Evolutionary conservation across 2,329 filamentous ascomycete genomes (phyloP).

Genomic region (Pseudogymnoascus sp.): DNA sequence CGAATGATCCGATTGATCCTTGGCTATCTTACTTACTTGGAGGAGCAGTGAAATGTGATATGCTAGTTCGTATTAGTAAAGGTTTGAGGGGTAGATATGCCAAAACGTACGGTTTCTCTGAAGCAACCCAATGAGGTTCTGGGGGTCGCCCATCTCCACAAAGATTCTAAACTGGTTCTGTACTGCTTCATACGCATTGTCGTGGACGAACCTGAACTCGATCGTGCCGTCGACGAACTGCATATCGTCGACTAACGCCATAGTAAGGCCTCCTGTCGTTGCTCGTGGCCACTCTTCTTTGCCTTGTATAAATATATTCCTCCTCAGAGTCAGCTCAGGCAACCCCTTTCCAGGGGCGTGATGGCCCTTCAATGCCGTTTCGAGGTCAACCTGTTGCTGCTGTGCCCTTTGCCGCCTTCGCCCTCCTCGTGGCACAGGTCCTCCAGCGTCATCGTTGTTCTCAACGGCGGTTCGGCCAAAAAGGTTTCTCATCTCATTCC

Average conservation of each 20-base stretch:
- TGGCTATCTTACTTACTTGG: conserved; percentile 85
- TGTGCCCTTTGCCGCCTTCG: conserved; percentile 34
- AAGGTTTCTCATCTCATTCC: conserved; percentile 80
- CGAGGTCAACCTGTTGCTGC: conserved; percentile 34
- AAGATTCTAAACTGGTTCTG: conserved; percentile 69
- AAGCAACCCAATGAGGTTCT: conserved; percentile 70
- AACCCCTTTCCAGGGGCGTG: conserved; percentile 45
- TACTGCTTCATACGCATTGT: conserved; percentile 60
- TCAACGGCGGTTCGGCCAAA: conserved; percentile 59
- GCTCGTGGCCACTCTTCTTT: conserved; percentile 65
- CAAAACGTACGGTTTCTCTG: conserved; percentile 48
- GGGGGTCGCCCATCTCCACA: conserved; percentile 77
- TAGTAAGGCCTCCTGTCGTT: conserved; percentile 69
- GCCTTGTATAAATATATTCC: conserved; percentile 61
- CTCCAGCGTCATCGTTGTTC: conserved; percentile 40
- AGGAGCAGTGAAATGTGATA: conserved; percentile 93
- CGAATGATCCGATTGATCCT: conserved; percentile 81
- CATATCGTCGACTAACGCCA: conserved; percentile 53
- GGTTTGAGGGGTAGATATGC: not conserved
- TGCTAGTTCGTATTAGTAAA: conserved; percentile 35
- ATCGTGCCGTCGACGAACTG: conserved; percentile 45
- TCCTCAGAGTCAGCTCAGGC: conserved; percentile 47
- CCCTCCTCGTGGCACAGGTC: conserved; percentile 29
- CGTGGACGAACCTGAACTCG: conserved; percentile 73
- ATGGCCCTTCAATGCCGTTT: conserved; percentile 33